Base-by-base conservation (phyloP, 2,329 filamentous ascomycete species). In the Sclerotinia sclerotiorum region DNA sequence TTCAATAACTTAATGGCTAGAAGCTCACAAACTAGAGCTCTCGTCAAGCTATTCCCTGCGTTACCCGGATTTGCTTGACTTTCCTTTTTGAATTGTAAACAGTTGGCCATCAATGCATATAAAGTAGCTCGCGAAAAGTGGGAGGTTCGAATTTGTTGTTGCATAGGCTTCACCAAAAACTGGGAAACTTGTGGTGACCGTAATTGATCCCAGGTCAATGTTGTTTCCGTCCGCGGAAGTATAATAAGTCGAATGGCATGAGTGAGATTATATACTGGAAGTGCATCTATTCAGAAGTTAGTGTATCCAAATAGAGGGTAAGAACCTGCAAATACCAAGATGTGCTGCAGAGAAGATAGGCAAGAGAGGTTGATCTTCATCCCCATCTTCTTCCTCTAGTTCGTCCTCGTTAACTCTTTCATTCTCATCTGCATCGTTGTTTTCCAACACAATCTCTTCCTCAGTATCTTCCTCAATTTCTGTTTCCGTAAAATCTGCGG, bases 141-240 rank as follows among this genome's bases (percentile, higher is more conserved):
- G 64, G 91, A 88, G 21, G 87, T 84, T 70, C 90, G 88, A 71
- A 97, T 94, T 78, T 94, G 90, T 77, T 95, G 91, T 79, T 95
- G 93, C 82, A 97, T 95, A 2, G 94, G 94, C 82, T 97, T 97
- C 77, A 97, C 87, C 48, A 98, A 85, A 78, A 98, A 98, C 77
- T 97, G 94, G 21, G 93, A 97, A 68, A 98, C 90, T 78, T 98
- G 94, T 3, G 94, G 94, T n/a, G 93, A 97, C 72, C 94, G 88
- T 71, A 98, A 84, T 79, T 98, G 94, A 72, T 98, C 94, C 94
- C 94, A 98, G 21, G 93, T 90, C 63, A 98, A 82, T 0, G 93
- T 94, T 1, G 94, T 97, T 81, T 98, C 94, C 79, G 93, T 97
- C 77, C 91, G 88, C 69, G 92, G 85, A 73, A 92, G 87, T 70